Conservation (phyloP, 208 protist species). For the Lotmaria passim region DNA sequence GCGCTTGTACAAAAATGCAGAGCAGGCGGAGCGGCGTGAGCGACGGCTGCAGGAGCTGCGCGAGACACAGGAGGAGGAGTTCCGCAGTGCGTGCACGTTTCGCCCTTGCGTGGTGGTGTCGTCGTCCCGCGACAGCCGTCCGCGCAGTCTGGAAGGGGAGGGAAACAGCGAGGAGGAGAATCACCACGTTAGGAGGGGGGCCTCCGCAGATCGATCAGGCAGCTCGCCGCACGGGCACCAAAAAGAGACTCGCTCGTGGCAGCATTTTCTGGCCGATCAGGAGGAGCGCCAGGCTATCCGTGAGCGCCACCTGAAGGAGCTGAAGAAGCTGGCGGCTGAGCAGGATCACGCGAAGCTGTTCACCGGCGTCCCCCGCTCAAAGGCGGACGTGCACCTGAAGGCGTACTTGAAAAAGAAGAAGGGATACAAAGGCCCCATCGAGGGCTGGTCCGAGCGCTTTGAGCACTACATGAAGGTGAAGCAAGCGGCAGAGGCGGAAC, state of each 20-base stretch:
- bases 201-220: not conserved
- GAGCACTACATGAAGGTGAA: conserved; percentile 40
- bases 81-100: conserved; percentile 29
- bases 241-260: not conserved
- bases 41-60: conserved; percentile 21
- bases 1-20: conserved; percentile 34
- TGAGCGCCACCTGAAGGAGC: conserved; percentile 15
- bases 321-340: conserved; percentile 33
- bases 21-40: conserved; percentile 18
- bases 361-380: conserved; percentile 22
- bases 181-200: not conserved
- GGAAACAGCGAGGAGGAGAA: not conserved
- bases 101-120: conserved; percentile 21
- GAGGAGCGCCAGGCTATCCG: conserved; percentile 4
- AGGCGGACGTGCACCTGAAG: conserved; percentile 32
- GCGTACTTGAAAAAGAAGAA: conserved; percentile 44
- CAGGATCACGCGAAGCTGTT: conserved; percentile 7
- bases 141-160: not conserved
- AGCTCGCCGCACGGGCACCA: not conserved
- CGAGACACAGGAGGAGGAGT: conserved; percentile 23
- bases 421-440: conserved; percentile 49
- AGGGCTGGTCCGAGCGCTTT: conserved; percentile 47
- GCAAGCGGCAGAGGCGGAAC: conserved; percentile 4
- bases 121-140: not conserved
- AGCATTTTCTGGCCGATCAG: conserved; percentile 11